Conservation (phyloP, 2,329 filamentous ascomycete genomes). For the Lizonia empirigonia region DNA sequence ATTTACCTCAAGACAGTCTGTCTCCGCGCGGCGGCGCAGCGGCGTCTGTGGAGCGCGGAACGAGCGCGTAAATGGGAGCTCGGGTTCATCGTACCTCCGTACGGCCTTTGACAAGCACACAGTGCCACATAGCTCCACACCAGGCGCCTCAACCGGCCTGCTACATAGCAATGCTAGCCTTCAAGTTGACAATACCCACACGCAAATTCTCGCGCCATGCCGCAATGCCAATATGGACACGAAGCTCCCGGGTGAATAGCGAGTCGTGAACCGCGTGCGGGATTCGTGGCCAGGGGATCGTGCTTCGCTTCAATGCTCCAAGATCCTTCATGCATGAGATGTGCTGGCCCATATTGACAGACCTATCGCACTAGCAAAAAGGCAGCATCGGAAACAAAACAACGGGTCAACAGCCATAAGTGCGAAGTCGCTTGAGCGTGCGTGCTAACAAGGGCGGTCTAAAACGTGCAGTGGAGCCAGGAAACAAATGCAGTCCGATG, state of each 20-base stretch:
- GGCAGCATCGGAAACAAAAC: not conserved
- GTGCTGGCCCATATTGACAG: conserved; percentile 17
- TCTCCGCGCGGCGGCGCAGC: conserved; percentile 12
- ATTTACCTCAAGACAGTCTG: conserved; percentile 1
- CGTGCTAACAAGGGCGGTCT: conserved; percentile 11
- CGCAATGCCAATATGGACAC: conserved; percentile 1
- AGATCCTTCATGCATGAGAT: conserved; percentile 15
- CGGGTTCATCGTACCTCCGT: conserved; percentile 12
- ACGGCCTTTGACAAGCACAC: conserved; percentile 1
- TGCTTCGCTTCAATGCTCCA: conserved; percentile 18
- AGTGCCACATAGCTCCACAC: too few relatives aligned
- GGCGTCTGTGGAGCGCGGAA: conserved; percentile 10
- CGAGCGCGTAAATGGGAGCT: conserved; percentile 13
- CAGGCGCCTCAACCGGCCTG: too few relatives aligned
- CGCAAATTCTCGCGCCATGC: conserved; percentile 7
- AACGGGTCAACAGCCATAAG: conserved; percentile 1
- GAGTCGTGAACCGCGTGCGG: not conserved
- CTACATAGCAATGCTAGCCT: too few relatives aligned
- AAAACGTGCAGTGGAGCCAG: conserved; percentile 11
- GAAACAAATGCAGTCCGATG: conserved; percentile 9
- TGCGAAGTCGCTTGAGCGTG: conserved; percentile 7
- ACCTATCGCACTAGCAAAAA: conserved; percentile 14
- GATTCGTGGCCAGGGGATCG: conserved; percentile 7
- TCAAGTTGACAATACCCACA: conserved; percentile 1
- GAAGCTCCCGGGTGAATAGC: not conserved